Percentiles rank a stretch among this genome's conserved stretches.
Evolutionary conservation across 2,329 filamentous ascomycete species (phyloP).

Genomic region (Pseudogymnoascus sp.): DNA sequence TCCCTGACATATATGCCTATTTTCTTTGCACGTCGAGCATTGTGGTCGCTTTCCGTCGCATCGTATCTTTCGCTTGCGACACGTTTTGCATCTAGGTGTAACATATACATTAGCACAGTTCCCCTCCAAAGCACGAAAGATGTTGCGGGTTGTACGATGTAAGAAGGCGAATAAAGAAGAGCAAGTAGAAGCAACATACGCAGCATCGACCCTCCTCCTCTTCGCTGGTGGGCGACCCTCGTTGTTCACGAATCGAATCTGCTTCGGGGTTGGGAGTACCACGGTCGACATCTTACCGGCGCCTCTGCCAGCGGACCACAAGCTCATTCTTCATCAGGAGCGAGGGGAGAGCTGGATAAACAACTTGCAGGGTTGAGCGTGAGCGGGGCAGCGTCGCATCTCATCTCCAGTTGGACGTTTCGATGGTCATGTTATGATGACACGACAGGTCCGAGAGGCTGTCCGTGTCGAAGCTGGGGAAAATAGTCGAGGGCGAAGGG

Average conservation of each 20-base stretch:
- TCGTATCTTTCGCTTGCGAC: conserved; percentile 67
- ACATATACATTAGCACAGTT: conserved; percentile 10
- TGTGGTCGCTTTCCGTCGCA: conserved; percentile 66
- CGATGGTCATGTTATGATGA: conserved; percentile 5
- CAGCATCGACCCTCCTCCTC: conserved; percentile 69
- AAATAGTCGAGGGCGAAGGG: neutral
- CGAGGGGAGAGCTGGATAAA: neutral
- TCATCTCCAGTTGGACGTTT: conserved; percentile 6
- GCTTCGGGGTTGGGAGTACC: conserved; percentile 38
- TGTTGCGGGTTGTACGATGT: neutral
- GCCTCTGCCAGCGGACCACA: conserved; percentile 7
- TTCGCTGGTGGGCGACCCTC: conserved; percentile 76
- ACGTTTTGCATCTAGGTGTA: conserved; percentile 55
- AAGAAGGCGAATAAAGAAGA: conserved; percentile 13
- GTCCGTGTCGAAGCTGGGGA: neutral
- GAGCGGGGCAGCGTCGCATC: conserved; percentile 7
- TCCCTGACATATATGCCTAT: conserved; percentile 61
- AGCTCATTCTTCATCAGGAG: conserved; percentile 11
- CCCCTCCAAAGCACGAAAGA: conserved; percentile 2
- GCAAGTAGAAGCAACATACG: conserved; percentile 44
- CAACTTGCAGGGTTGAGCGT: neutral
- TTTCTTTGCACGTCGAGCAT: conserved; percentile 66
- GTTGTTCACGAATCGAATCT: conserved; percentile 74
- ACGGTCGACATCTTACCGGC: conserved; percentile 10
- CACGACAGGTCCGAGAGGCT: neutral